Base-by-base conservation (phyloP, 805 yeast species). In the Blastobotrys peoriensis region DNA sequence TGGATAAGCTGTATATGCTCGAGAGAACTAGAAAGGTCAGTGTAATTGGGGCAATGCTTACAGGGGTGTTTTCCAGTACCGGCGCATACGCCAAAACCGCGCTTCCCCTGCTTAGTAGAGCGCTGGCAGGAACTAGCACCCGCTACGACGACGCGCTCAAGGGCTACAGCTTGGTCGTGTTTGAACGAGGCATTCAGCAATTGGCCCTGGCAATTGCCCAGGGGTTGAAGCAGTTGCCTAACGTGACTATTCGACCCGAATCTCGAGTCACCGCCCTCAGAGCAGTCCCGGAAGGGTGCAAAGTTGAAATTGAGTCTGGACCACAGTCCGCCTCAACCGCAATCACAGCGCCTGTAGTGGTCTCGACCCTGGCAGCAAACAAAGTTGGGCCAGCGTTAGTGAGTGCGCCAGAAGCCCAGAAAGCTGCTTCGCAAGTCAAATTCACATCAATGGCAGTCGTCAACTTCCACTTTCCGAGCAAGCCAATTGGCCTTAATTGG, bases 381-480 rank as follows among this genome's bases (percentile, higher is more conserved):
- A 21, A 38, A 8, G 37, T 53, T 16, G 54, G 47, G 2, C 42
- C 46, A 5, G 15, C 37, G 5, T 39, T 54, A 8, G 19, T 28
- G 13, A 37, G 44, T 16, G 42, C 48, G 21, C 25, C 41, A 18
- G 33, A 20, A 15, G 48, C 53, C 23, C 20, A 37, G 30, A 16
- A 46, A 8, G 10, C 40, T 17, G 45, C 30, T 40, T 46, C 27
- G 76, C 69, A 53, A 80, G 81, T 58, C 81, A 78, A 62, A 63
- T 85, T 36, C 33, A 65, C 69, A 20, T 67, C 68, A n/a, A 73
- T 93, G 15, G 73, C 79, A 18, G 71, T 91, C 44, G 84, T 81
- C 18, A 89, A 93, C 55, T 68, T 84, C 27, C 84, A 73, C 62
- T 61, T 79, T 38, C 77, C 79, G 16, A 66, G 59, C 33, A 62